Conservation (phyloP, 2,329 filamentous ascomycete species). For the Penicillium capsulatum region DNA sequence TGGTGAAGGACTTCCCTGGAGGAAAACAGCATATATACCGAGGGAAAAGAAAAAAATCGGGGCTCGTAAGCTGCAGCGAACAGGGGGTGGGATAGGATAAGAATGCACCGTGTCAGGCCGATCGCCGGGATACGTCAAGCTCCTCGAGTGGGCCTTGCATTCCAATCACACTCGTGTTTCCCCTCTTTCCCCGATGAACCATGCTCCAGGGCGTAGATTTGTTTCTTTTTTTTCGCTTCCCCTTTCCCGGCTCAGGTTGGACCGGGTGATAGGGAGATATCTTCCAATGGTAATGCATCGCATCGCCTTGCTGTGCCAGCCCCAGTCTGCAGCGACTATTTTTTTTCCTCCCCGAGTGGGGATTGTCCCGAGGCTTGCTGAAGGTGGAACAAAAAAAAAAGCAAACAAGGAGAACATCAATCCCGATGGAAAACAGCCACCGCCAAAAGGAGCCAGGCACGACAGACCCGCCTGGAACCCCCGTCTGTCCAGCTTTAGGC, state of each 20-base stretch:
- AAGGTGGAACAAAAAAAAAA: not conserved
- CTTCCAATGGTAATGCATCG: slow-evolving; percentile 9
- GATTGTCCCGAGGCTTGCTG: slow-evolving; percentile 5
- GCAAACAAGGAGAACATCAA: slow-evolving; percentile 4
- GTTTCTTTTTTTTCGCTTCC: not conserved
- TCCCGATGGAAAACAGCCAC: too few species aligned
- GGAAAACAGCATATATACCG: not conserved
- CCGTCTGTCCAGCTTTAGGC: not conserved
- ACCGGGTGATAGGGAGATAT: too few species aligned
- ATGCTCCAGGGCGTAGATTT: not conserved
- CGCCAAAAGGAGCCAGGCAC: too few species aligned
- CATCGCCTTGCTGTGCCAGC: slow-evolving; percentile 11
- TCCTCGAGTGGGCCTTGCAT: slow-evolving; percentile 10
- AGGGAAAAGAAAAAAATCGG: slow-evolving; percentile 2
- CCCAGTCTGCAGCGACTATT: too few species aligned
- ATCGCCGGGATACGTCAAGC: slow-evolving; percentile 23
- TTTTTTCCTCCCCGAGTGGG: too few species aligned
- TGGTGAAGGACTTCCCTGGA: not conserved
- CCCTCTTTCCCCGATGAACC: not conserved
- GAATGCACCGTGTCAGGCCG: slow-evolving; percentile 12
- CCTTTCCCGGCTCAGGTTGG: not conserved
- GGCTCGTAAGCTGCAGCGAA: slow-evolving; percentile 5
- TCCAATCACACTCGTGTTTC: slow-evolving; percentile 4
- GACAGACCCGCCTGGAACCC: not conserved
- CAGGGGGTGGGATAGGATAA: slow-evolving; percentile 9